These are phyloP conservation scores for Leishmania major DNA, from an alignment of 208 protist genomes.

Conservation along the genomic window DNA sequence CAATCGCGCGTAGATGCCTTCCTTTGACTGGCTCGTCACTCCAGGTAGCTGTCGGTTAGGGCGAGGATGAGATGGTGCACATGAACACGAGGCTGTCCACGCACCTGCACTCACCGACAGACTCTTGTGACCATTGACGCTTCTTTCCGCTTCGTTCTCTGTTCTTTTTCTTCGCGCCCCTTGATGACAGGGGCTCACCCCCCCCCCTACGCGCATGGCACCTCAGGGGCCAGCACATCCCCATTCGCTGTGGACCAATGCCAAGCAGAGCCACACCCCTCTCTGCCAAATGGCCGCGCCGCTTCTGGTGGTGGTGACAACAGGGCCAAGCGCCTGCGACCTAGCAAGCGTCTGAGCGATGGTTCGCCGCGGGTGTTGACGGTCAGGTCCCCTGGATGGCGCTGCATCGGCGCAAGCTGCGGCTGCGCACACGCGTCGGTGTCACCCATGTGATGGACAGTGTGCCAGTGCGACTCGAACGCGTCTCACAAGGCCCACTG, in stretches of 20 bases:
- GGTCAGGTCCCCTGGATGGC: too few species aligned
- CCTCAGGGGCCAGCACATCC: not conserved
- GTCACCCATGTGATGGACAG: not conserved
- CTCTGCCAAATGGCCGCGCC: not conserved
- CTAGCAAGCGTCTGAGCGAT: too few species aligned
- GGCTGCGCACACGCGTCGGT: too few species aligned
- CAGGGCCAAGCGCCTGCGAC: too few species aligned
- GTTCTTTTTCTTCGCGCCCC: not conserved
- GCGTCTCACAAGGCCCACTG: not conserved
- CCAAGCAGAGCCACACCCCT: not conserved
- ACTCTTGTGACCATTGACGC: not conserved
- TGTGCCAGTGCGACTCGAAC: not conserved
- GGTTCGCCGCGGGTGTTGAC: too few species aligned
- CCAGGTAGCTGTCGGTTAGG: not conserved
- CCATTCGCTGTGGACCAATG: not conserved
- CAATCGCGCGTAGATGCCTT: not conserved
- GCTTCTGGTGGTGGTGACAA: too few species aligned
- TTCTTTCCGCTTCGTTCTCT: not conserved
- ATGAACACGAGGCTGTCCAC: not conserved
- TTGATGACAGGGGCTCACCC: not conserved
- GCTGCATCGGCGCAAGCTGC: too few species aligned
- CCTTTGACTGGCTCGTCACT: not conserved
- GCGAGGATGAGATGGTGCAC: not conserved
- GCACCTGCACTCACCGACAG: not conserved
- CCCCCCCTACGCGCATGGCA: not conserved